Conservation (phyloP, 2,329 filamentous ascomycete species). For the Grosmannia clavigera region DNA sequence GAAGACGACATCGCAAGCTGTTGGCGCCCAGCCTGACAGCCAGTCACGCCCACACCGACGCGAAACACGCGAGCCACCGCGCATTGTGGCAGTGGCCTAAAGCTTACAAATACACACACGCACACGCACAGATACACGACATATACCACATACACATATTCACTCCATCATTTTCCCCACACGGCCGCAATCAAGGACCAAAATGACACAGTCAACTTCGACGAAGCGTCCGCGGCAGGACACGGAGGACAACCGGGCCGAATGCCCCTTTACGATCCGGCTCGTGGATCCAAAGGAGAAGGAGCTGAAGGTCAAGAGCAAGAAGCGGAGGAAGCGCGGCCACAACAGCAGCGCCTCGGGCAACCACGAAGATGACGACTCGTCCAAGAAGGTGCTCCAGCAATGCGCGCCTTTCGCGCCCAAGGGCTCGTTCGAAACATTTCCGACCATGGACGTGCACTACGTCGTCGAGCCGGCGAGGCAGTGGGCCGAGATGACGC, state of each 20-base stretch:
- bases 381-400: conserved; percentile 29
- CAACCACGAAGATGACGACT: conserved; percentile 31
- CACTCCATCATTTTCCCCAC: neutral
- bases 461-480: conserved; percentile 41
- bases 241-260: conserved; percentile 39
- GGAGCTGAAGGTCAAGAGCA: conserved; percentile 32
- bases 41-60: too few relatives aligned
- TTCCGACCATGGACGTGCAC: conserved; percentile 41
- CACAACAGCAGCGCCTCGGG: conserved; percentile 1
- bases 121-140: too few relatives aligned
- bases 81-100: too few relatives aligned
- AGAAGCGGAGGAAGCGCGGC: conserved; percentile 29
- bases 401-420: conserved; percentile 44
- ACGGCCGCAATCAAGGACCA: neutral
- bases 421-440: conserved; percentile 39
- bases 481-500: conserved; percentile 45
- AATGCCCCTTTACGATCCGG: conserved; percentile 40
- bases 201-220: conserved; percentile 9
- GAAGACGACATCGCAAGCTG: neutral
- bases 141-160: too few relatives aligned
- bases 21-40: neutral
- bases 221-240: conserved; percentile 38
- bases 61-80: too few relatives aligned
- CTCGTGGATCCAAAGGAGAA: conserved; percentile 33
- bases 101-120: too few relatives aligned